Conservation (phyloP, 345 rosid species). For the Dovyalis caffra region DNA sequence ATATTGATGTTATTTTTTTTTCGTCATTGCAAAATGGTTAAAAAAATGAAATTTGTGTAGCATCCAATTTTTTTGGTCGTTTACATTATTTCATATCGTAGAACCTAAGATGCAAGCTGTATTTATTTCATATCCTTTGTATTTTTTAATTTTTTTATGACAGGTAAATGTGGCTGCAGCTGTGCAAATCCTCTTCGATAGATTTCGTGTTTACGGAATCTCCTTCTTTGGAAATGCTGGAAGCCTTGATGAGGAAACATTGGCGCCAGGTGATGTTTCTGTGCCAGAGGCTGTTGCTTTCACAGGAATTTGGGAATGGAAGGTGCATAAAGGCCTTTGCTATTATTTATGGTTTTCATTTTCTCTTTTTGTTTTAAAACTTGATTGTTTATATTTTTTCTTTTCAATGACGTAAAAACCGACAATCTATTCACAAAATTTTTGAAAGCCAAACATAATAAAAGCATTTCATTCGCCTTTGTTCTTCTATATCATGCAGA, state of each 20-base stretch:
- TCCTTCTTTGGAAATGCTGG: constrained; percentile 17
- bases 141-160: too few species aligned
- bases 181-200: neutral
- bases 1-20: neutral
- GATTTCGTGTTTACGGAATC: neutral
- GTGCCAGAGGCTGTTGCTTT: neutral
- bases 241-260: neutral
- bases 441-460: neutral
- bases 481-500: neutral
- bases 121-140: too few species aligned
- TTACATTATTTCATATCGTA: too few species aligned
- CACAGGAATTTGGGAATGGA: constrained; percentile 1
- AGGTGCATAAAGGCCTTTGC: neutral
- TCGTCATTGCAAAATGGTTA: neutral
- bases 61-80: too few species aligned
- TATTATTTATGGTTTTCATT: too few species aligned
- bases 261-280: neutral
- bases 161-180: constrained; percentile 7
- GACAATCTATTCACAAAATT: neutral
- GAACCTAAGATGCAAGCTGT: too few species aligned
- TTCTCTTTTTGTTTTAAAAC: neutral
- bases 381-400: neutral
- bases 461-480: neutral
- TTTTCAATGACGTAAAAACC: too few species aligned
- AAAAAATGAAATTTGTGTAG: too few species aligned